A percentile compares a stretch with the other conserved stretches of the same genome.
Conservation (phyloP, 2,329 filamentous ascomycete genomes). For the Cryphonectria naterciae region DNA sequence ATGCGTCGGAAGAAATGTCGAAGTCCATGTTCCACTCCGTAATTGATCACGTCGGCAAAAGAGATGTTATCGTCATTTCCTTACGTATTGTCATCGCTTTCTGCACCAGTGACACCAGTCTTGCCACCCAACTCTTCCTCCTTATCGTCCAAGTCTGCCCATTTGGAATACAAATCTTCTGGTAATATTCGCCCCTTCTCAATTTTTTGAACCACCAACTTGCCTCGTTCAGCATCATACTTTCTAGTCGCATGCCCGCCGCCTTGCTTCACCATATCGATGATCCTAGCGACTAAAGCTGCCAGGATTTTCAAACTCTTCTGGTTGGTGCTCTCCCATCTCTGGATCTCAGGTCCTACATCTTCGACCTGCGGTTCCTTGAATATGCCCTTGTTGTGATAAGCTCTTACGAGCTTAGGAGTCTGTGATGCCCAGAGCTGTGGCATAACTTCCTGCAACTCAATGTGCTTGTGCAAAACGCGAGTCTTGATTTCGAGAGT, state of each 20-base stretch:
- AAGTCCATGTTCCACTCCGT: background rate
- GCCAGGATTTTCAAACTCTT: conserved; percentile 37
- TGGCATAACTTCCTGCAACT: conserved; percentile 40
- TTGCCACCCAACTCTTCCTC: background rate
- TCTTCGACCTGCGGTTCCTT: conserved; percentile 40
- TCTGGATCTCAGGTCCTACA: conserved; percentile 36
- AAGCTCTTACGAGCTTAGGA: conserved; percentile 50
- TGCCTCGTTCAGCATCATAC: conserved; percentile 33
- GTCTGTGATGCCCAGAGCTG: conserved; percentile 54
- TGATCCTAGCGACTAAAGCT: conserved; percentile 32
- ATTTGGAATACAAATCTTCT: conserved; percentile 38
- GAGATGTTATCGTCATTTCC: background rate
- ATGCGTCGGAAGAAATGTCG: background rate
- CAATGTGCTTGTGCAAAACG: conserved; percentile 38
- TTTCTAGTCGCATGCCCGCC: conserved; percentile 35
- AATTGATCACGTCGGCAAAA: background rate
- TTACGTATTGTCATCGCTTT: too few relatives aligned
- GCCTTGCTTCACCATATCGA: conserved; percentile 36
- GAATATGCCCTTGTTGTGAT: conserved; percentile 45
- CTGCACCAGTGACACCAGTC: background rate
- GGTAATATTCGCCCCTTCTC: conserved; percentile 35
- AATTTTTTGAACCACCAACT: conserved; percentile 34
- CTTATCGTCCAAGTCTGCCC: conserved; percentile 19
- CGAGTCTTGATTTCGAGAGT: conserved; percentile 53
- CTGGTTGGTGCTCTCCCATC: conserved; percentile 43